Percentiles rank a stretch among this genome's conserved stretches.
phyloP scores from a whole-genome alignment of 192 early-diverging fungal genomes.

The Coemansia sp. region DNA sequence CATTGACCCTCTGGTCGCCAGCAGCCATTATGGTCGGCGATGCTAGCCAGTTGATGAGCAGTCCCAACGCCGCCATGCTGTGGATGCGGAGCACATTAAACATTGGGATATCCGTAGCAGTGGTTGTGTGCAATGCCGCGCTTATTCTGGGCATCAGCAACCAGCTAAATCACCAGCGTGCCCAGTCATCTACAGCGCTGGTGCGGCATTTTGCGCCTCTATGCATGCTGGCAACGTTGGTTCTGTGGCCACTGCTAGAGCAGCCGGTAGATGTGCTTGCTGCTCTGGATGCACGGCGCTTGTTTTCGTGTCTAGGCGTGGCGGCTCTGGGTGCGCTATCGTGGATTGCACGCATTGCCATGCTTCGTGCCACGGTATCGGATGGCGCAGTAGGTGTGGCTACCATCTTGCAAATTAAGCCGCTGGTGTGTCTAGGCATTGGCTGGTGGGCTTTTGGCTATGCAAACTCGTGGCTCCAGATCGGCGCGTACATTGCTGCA shows the following conservation, averaged over 20 bases:
- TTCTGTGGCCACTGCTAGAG: constrained; percentile 39
- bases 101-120: constrained; percentile 11
- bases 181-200: constrained; percentile 19
- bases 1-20: constrained; percentile 25
- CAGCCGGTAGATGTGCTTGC: constrained; percentile 19
- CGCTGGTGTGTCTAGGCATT: constrained; percentile 26
- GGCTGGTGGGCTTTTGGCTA: constrained; percentile 50
- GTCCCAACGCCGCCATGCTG: background rate
- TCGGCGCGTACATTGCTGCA: constrained; percentile 19
- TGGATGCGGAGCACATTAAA: background rate
- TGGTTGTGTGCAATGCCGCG: constrained; percentile 7
- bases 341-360: constrained; percentile 10
- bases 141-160: constrained; percentile 11
- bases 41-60: background rate
- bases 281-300: constrained; percentile 2
- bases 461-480: constrained; percentile 13
- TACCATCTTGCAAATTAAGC: constrained; percentile 10
- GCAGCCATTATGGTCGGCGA: constrained; percentile 10
- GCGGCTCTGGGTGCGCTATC: constrained; percentile 24
- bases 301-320: constrained; percentile 18
- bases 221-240: constrained; percentile 25
- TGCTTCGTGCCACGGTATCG: constrained; percentile 13
- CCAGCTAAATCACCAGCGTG: constrained; percentile 10
- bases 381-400: constrained; percentile 36
- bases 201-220: constrained; percentile 37